These are phyloP conservation scores for Salix purpurea DNA, from an alignment of 345 rosid genomes.

Conservation along the genomic window DNA sequence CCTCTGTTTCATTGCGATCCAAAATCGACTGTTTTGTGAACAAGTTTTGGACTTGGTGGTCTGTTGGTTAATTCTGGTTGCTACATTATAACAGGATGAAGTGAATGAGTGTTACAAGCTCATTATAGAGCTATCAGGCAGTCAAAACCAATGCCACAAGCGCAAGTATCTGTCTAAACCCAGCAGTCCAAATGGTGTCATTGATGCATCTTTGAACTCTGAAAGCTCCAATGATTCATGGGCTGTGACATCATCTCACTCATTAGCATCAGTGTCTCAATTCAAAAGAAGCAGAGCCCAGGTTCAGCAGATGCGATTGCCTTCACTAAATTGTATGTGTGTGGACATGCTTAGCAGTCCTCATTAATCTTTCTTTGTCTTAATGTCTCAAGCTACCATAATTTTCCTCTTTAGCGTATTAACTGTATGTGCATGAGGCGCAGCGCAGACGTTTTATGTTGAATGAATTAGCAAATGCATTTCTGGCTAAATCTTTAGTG, in stretches of 20 bases:
- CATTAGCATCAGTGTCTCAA: slow-evolving; percentile 40
- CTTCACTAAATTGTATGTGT: slow-evolving; percentile 53
- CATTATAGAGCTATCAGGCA: slow-evolving; percentile 41
- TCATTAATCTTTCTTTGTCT: slow-evolving; percentile 36
- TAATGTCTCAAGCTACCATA: slow-evolving; percentile 9
- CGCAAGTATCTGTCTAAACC: slow-evolving; percentile 40
- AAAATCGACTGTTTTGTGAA: background rate
- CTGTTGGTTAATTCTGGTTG: background rate
- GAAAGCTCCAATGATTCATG: slow-evolving; percentile 63
- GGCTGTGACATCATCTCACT: slow-evolving; percentile 41
- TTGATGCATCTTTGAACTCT: slow-evolving; percentile 54
- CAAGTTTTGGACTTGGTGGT: background rate
- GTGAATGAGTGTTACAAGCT: slow-evolving; percentile 60
- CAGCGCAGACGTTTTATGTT: slow-evolving; percentile 20
- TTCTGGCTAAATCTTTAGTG: slow-evolving; percentile 14
- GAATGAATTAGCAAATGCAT: slow-evolving; percentile 13
- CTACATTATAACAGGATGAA: slow-evolving; percentile 41
- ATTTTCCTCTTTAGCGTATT: slow-evolving; percentile 12
- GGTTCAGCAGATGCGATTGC: slow-evolving; percentile 66
- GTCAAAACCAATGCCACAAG: slow-evolving; percentile 37
- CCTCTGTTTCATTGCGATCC: slow-evolving; percentile 2
- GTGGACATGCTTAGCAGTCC: slow-evolving; percentile 66
- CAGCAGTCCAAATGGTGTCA: slow-evolving; percentile 52
- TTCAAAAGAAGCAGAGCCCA: slow-evolving; percentile 61
- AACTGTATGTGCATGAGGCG: slow-evolving; percentile 13